phyloP scores from a whole-genome alignment of 306 rosid genomes.

The Malus fusca region DNA sequence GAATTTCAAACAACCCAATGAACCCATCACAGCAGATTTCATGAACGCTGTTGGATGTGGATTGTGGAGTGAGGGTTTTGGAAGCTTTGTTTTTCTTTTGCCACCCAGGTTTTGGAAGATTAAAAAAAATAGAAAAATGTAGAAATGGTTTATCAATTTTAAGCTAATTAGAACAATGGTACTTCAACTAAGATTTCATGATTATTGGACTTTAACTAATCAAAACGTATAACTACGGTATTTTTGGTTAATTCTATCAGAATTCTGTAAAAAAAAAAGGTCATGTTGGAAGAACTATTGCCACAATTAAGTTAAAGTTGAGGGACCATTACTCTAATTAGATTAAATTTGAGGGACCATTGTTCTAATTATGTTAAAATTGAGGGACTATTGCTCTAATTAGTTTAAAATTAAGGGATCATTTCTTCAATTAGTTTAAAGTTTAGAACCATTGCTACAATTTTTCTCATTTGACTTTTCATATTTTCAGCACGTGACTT shows the following conservation, averaged over 20 bases:
- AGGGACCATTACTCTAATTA: accelerated
- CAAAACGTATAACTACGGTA: accelerated
- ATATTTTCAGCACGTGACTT: accelerated
- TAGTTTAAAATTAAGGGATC: accelerated
- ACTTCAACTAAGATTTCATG: accelerated
- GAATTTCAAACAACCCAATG: conserved; percentile 9
- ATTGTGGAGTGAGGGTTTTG: neutral
- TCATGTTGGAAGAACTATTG: accelerated
- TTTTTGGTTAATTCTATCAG: accelerated
- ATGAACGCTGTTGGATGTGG: neutral
- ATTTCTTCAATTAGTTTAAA: too few species aligned
- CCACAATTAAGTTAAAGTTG: accelerated
- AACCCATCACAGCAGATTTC: neutral
- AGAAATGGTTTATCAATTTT: too few species aligned
- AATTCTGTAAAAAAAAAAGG: accelerated
- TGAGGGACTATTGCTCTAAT: accelerated
- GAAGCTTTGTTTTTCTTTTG: neutral
- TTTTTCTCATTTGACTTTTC: too few species aligned
- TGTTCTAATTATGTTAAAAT: too few species aligned
- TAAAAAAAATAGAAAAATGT: neutral
- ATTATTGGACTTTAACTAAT: too few species aligned
- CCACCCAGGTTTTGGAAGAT: neutral
- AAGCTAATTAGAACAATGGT: too few species aligned
- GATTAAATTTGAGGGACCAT: too few species aligned
- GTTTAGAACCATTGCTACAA: too few species aligned